Conservation (phyloP, 495 filamentous ascomycete species). For the Aspergillus ellipticus region DNA sequence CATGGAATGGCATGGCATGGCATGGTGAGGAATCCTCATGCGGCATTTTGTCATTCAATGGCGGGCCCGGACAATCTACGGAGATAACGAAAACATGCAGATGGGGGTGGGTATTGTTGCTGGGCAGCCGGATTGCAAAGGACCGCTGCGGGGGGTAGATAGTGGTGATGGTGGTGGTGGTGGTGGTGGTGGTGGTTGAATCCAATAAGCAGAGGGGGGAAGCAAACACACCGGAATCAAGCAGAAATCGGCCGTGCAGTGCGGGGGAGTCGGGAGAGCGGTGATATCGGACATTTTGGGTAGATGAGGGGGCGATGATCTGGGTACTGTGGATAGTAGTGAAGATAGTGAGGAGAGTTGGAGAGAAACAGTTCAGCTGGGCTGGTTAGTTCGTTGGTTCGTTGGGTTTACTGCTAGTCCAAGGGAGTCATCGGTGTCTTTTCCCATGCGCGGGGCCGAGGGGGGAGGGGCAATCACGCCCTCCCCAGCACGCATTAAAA, state of each 20-base stretch:
- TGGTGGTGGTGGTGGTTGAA: not conserved
- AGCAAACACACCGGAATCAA: slow-evolving; percentile 62
- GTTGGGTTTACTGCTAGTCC: no score
- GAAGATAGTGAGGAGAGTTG: no score
- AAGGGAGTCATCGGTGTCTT: no score
- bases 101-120: not conserved
- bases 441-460: not conserved
- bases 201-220: not conserved
- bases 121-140: not conserved
- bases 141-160: no score
- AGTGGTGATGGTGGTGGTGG: no score
- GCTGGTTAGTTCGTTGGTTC: no score
- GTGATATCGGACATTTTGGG: slow-evolving; percentile 16
- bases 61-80: no score
- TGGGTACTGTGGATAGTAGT: no score
- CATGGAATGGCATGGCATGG: not conserved
- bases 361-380: no score
- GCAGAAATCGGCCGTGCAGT: slow-evolving; percentile 78
- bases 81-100: not conserved
- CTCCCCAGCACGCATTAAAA: no score
- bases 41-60: no score
- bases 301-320: not conserved
- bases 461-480: not conserved
- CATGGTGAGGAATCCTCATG: no score
- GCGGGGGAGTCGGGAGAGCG: slow-evolving; percentile 57